Evolutionary conservation across 2,329 filamentous ascomycete species (phyloP).

Genomic region (Meredithiella fracta): DNA sequence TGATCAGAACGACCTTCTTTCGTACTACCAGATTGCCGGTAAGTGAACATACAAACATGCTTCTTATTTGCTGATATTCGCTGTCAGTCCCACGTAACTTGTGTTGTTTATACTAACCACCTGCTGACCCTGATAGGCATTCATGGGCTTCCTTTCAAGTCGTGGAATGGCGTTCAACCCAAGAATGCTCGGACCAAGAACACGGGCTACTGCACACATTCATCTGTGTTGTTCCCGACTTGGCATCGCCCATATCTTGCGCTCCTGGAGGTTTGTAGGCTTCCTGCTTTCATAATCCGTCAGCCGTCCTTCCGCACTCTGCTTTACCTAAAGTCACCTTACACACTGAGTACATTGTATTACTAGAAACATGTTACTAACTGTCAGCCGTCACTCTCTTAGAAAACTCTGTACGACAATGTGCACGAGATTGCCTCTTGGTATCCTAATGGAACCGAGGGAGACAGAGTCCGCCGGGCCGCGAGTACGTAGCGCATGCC

Average conservation of each 20-base stretch:
- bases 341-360: background rate
- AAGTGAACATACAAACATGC: constrained; percentile 17
- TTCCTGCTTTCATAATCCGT: background rate
- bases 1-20: constrained; percentile 44
- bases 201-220: constrained; percentile 63
- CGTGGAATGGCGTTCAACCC: constrained; percentile 38
- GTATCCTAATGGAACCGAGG: constrained; percentile 30
- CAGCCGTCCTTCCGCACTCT: background rate
- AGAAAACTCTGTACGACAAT: constrained; percentile 15
- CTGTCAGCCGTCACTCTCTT: background rate
- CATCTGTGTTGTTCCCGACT: constrained; percentile 55
- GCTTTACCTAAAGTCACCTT: background rate
- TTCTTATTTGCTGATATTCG: background rate
- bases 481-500: constrained; percentile 37
- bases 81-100: background rate
- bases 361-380: background rate
- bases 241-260: constrained; percentile 75
- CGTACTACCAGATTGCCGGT: constrained; percentile 69
- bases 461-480: constrained; percentile 33
- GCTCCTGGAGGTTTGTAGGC: constrained; percentile 34
- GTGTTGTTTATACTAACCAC: background rate
- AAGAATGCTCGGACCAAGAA: constrained; percentile 21
- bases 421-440: constrained; percentile 27
- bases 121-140: constrained; percentile 37
- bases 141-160: constrained; percentile 54